A percentile compares a stretch with the other conserved stretches of the same genome.
phyloP scores from a whole-genome alignment of 345 rosid genomes.

The Sonneratia alba region DNA sequence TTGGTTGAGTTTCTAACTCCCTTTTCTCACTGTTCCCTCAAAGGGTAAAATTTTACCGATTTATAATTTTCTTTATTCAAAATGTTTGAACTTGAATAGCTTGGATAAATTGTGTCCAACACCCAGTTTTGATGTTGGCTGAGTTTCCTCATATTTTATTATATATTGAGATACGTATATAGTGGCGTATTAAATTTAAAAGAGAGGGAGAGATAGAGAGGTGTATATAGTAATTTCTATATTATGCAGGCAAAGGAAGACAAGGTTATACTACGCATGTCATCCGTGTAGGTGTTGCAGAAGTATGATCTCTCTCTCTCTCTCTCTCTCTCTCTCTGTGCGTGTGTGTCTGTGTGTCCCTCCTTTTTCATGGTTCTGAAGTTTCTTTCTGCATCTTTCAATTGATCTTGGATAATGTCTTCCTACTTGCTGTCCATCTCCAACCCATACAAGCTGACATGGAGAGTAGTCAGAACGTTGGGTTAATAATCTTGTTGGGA shows the following conservation, averaged over 20 bases:
- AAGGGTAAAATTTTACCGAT: no score
- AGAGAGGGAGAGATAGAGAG: background rate
- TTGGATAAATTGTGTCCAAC: no score
- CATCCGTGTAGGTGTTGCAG: constrained; percentile 62
- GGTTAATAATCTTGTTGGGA: background rate
- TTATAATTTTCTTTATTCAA: no score
- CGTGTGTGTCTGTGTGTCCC: no score
- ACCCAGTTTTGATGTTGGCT: no score
- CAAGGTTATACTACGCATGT: constrained; percentile 73
- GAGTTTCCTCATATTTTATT: no score
- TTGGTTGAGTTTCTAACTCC: no score
- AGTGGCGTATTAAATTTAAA: no score
- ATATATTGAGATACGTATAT: no score
- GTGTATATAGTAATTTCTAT: background rate
- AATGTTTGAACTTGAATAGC: no score
- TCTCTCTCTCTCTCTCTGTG: background rate
- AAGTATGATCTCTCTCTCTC: constrained; percentile 37
- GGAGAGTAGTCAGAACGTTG: background rate
- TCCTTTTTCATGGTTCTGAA: background rate
- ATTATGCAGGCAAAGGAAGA: constrained; percentile 55
- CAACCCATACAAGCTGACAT: no score
- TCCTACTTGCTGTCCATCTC: background rate
- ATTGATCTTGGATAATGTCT: background rate
- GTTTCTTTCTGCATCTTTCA: background rate
- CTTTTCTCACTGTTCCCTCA: no score